phyloP scores from a whole-genome alignment of 805 yeast genomes.

The Cyberlindnera maritima region DNA sequence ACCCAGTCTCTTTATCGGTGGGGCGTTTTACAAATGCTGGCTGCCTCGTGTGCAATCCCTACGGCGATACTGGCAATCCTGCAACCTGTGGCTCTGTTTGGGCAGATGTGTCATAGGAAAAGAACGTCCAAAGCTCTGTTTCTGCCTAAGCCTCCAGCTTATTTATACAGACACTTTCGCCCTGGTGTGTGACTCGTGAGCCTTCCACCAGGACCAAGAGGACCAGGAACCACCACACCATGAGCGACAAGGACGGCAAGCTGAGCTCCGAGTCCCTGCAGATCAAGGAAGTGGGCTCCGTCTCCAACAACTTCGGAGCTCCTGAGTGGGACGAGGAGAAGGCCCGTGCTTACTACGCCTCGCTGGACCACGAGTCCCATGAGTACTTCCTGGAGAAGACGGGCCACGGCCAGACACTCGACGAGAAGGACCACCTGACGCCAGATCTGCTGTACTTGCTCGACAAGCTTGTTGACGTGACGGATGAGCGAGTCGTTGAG shows the following conservation, averaged over 20 bases:
- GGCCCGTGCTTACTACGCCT: conserved; percentile 6
- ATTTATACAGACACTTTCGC: too few species aligned
- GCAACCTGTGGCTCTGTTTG: too few species aligned
- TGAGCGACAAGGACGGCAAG: too few species aligned
- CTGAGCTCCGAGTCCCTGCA: not conserved
- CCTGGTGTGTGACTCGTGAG: too few species aligned
- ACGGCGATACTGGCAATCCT: too few species aligned
- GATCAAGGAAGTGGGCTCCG: not conserved
- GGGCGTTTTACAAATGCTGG: too few species aligned
- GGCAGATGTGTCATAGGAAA: too few species aligned
- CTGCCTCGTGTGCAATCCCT: too few species aligned
- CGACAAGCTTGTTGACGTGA: conserved; percentile 19
- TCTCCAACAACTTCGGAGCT: not conserved
- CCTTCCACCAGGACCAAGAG: not conserved
- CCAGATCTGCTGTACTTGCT: conserved; percentile 16
- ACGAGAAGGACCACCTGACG: conserved; percentile 10
- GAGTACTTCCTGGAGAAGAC: conserved; percentile 16
- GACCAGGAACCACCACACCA: not conserved
- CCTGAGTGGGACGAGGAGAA: conserved; percentile 13
- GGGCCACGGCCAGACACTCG: conserved; percentile 16
- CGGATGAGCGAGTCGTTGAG: conserved; percentile 26
- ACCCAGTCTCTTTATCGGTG: too few species aligned
- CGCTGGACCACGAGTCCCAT: conserved; percentile 4
- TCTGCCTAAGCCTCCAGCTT: not conserved
- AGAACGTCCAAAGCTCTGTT: too few species aligned